phyloP scores from a whole-genome alignment of 495 filamentous ascomycete genomes.

The Talaromyces trachyspermus region DNA sequence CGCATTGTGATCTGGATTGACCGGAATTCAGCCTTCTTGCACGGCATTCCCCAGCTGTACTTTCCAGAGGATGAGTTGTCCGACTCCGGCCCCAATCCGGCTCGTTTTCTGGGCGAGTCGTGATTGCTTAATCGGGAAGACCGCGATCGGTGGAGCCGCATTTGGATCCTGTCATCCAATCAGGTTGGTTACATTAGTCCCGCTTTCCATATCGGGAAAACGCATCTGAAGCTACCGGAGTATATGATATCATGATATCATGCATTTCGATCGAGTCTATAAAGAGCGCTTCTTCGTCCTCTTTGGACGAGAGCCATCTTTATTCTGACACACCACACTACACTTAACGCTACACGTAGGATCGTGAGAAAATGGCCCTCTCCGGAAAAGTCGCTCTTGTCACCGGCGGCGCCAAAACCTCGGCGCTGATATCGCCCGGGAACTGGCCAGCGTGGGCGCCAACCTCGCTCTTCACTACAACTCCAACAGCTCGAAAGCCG shows the following conservation, averaged over 20 bases:
- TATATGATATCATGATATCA: background rate
- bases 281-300: too few species aligned
- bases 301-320: background rate
- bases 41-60: conserved; percentile 16
- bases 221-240: too few species aligned
- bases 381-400: conserved; percentile 40
- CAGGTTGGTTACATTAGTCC: background rate
- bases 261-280: background rate
- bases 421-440: conserved; percentile 22
- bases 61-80: conserved; percentile 15
- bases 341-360: too few species aligned
- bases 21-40: conserved; percentile 31
- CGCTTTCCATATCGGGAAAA: too few species aligned
- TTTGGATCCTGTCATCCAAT: background rate
- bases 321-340: background rate
- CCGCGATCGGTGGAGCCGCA: background rate
- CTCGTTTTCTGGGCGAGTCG: conserved; percentile 22
- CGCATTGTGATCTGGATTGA: conserved; percentile 41
- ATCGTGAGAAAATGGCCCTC: conserved; percentile 28
- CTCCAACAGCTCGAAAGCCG: conserved; percentile 20
- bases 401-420: conserved; percentile 37
- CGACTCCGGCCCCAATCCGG: conserved; percentile 18
- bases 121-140: conserved; percentile 6
- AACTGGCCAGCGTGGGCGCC: conserved; percentile 20
- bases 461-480: conserved; percentile 30